These are phyloP conservation scores for Rhynchospora breviuscula DNA, from an alignment of 176 grass and related monocot genomes.

Conservation along the genomic window DNA sequence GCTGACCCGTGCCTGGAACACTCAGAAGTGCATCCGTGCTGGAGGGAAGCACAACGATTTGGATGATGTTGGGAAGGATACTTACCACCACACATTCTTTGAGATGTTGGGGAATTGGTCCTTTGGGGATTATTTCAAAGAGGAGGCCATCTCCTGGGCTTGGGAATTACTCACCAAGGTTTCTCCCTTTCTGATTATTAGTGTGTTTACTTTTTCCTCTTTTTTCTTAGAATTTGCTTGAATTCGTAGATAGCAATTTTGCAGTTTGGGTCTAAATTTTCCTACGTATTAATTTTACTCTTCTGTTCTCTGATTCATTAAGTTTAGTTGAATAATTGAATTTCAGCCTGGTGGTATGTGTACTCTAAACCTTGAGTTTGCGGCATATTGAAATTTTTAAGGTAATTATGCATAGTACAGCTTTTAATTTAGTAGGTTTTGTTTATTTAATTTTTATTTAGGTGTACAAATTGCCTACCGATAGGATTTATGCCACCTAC, in stretches of 20 bases:
- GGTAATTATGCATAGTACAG: not conserved
- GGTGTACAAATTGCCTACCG: slow-evolving; percentile 84
- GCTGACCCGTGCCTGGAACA: slow-evolving; percentile 64
- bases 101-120: slow-evolving; percentile 99
- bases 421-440: not conserved
- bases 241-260: not conserved
- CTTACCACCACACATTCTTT: slow-evolving; percentile 97
- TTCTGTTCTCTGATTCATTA: not conserved
- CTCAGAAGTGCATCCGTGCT: slow-evolving; percentile 94
- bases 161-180: slow-evolving; percentile 93
- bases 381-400: not conserved
- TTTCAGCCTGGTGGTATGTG: not conserved
- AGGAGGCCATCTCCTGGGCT: slow-evolving; percentile 81
- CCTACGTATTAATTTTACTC: not conserved
- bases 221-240: not conserved
- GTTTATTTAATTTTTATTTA: slow-evolving; percentile 28
- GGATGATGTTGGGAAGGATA: slow-evolving; percentile 98
- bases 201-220: not conserved
- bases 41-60: slow-evolving; percentile 98
- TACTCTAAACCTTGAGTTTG: not conserved
- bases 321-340: not conserved
- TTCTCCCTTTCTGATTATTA: not conserved
- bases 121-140: slow-evolving; percentile 93
- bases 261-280: not conserved
- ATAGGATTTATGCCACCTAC: slow-evolving; percentile 87